Evolutionary conservation across 2,329 filamentous ascomycete species (phyloP).

Genomic region (Colletotrichum tabaci): DNA sequence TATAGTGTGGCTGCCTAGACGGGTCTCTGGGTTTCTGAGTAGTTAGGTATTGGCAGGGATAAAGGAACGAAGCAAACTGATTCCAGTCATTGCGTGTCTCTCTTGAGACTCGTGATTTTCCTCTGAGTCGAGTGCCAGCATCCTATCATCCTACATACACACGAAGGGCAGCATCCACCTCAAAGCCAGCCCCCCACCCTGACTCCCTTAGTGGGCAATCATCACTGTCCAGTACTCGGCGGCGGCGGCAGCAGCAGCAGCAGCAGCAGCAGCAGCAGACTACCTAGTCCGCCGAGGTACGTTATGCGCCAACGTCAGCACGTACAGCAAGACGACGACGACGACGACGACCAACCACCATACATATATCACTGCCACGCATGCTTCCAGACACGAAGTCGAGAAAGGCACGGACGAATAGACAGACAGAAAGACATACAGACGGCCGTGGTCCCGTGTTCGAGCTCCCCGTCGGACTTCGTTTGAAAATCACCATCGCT

Average conservation of each 20-base stretch:
- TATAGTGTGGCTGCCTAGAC: neutral
- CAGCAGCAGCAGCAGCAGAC: neutral
- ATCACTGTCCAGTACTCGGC: slow-evolving; percentile 26
- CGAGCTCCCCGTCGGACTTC: slow-evolving; percentile 16
- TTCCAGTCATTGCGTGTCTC: neutral
- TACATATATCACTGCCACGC: slow-evolving; percentile 23
- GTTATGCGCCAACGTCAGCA: slow-evolving; percentile 41
- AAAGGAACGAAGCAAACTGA: neutral
- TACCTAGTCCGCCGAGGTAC: slow-evolving; percentile 3
- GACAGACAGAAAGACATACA: too few relatives aligned
- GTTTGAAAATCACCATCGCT: slow-evolving; percentile 19
- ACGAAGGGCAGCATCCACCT: neutral
- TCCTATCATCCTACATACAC: neutral
- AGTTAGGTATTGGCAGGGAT: neutral
- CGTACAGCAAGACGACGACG: slow-evolving; percentile 6
- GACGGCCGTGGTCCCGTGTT: slow-evolving; percentile 20
- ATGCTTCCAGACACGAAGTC: slow-evolving; percentile 7
- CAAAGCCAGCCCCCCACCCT: slow-evolving; percentile 16
- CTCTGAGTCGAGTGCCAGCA: slow-evolving; percentile 20
- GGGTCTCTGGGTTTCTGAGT: neutral
- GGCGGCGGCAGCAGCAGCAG: slow-evolving; percentile 16
- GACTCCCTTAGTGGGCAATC: slow-evolving; percentile 13
- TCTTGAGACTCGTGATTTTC: neutral
- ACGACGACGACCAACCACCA: slow-evolving; percentile 20
- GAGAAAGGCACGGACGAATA: slow-evolving; percentile 8